These are phyloP conservation scores for Tetrastigma voinierianum DNA, from an alignment of 164 flowering plant genomes.

Conservation along the genomic window DNA sequence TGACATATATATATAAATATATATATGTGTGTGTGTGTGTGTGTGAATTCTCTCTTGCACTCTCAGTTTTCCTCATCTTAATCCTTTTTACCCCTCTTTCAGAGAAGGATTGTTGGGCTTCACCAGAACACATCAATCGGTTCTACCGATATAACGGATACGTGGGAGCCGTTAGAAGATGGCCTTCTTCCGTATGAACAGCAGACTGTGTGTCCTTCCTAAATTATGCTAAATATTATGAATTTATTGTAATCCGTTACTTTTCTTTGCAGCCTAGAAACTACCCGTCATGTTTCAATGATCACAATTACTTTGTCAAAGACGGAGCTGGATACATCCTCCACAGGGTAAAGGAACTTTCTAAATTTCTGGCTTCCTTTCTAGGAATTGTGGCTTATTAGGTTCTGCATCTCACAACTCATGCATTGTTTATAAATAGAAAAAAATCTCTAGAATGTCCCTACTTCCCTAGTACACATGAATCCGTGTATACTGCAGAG, in stretches of 20 bases:
- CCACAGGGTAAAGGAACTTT: slow-evolving; percentile 40
- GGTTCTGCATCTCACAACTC: too few relatives aligned
- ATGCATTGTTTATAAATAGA: too few relatives aligned
- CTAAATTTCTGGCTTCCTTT: too few relatives aligned
- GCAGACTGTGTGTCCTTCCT: not conserved
- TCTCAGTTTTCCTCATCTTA: not conserved
- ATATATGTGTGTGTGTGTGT: too few relatives aligned
- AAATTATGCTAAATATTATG: too few relatives aligned
- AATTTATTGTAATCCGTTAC: not conserved
- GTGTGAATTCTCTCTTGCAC: not conserved
- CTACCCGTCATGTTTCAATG: slow-evolving; percentile 67
- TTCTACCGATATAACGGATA: slow-evolving; percentile 65
- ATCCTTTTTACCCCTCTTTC: slow-evolving; percentile 5
- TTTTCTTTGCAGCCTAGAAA: slow-evolving; percentile 45
- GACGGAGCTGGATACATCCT: slow-evolving; percentile 52
- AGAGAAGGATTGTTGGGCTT: slow-evolving; percentile 70
- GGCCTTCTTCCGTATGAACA: slow-evolving; percentile 65
- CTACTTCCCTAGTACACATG: too few relatives aligned
- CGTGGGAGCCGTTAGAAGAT: slow-evolving; percentile 77
- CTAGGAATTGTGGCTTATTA: too few relatives aligned
- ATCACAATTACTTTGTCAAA: slow-evolving; percentile 61
- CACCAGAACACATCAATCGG: slow-evolving; percentile 64
- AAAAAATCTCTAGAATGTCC: too few relatives aligned
- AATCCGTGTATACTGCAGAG: too few relatives aligned
- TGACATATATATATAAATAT: not conserved